Percentiles rank a stretch among this genome's conserved stretches.
Conservation (phyloP, 2,329 filamentous ascomycete species). For the Aspergillus texensis region DNA sequence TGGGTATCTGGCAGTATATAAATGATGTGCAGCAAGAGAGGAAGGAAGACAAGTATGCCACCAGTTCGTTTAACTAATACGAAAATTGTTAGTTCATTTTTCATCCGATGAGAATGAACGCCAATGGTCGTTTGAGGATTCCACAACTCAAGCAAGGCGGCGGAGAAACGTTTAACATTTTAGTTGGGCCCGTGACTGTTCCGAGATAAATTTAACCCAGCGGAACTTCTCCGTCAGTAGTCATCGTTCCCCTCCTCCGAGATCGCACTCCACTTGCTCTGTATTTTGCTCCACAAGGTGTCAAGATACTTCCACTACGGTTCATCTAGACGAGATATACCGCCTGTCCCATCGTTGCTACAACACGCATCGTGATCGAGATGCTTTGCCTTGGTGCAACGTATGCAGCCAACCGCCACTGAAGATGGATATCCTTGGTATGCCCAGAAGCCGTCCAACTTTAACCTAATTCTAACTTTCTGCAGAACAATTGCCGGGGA, state of each 20-base stretch:
- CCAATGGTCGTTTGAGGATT: not conserved
- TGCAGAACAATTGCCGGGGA: conserved; percentile 6
- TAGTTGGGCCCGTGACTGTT: conserved; percentile 2
- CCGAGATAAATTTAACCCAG: not conserved
- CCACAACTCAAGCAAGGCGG: not conserved
- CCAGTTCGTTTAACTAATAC: not conserved
- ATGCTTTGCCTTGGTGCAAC: not conserved
- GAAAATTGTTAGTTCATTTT: not conserved
- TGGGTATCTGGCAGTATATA: not conserved
- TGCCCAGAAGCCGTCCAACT: not conserved
- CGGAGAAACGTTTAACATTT: conserved; percentile 19
- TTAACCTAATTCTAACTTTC: conserved; percentile 3
- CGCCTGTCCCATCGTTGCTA: not conserved
- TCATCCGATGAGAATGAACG: not conserved
- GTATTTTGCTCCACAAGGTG: not conserved
- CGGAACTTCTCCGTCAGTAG: conserved; percentile 5
- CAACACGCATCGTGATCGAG: not conserved
- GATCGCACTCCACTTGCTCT: conserved; percentile 6
- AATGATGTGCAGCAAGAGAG: not conserved
- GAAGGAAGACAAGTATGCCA: not conserved
- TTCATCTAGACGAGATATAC: not conserved
- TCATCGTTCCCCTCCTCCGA: not conserved
- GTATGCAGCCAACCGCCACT: not conserved
- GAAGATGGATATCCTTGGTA: not conserved
- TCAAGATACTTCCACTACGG: not conserved